phyloP scores from a whole-genome alignment of 345 rosid species.

The Arabis alpina region DNA sequence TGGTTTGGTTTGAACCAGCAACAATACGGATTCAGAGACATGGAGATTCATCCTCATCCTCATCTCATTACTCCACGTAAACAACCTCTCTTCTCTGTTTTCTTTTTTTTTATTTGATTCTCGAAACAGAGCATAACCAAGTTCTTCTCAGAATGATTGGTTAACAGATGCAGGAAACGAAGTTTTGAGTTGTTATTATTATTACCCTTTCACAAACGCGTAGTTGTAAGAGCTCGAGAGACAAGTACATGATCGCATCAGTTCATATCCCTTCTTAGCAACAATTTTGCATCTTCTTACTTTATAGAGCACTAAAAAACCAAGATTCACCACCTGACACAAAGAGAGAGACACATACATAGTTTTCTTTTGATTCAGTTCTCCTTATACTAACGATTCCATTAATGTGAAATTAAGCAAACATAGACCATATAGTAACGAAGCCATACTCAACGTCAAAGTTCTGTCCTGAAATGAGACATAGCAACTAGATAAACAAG shows the following conservation, averaged over 20 bases:
- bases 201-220: constrained; percentile 68
- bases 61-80: constrained; percentile 38
- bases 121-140: not conserved
- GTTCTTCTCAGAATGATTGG: constrained; percentile 8
- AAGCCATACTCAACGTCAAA: constrained; percentile 35
- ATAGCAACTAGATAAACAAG: not conserved
- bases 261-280: constrained; percentile 62
- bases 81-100: constrained; percentile 2
- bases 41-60: constrained; percentile 44
- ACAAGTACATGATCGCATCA: constrained; percentile 86
- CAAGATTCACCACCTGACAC: too few relatives aligned
- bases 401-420: too few relatives aligned
- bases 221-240: constrained; percentile 84
- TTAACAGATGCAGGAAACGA: constrained; percentile 40
- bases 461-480: constrained; percentile 40
- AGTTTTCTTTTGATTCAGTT: too few relatives aligned
- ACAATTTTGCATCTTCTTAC: too few relatives aligned
- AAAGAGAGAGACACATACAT: too few relatives aligned
- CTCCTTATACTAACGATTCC: too few relatives aligned
- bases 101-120: constrained; percentile 2
- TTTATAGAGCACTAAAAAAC: too few relatives aligned
- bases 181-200: constrained; percentile 32
- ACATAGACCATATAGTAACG: too few relatives aligned
- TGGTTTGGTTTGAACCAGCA: constrained; percentile 39
- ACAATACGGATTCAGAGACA: constrained; percentile 32